phyloP scores from a whole-genome alignment of 129 eudicot species.

The Flaveria brownii region DNA sequence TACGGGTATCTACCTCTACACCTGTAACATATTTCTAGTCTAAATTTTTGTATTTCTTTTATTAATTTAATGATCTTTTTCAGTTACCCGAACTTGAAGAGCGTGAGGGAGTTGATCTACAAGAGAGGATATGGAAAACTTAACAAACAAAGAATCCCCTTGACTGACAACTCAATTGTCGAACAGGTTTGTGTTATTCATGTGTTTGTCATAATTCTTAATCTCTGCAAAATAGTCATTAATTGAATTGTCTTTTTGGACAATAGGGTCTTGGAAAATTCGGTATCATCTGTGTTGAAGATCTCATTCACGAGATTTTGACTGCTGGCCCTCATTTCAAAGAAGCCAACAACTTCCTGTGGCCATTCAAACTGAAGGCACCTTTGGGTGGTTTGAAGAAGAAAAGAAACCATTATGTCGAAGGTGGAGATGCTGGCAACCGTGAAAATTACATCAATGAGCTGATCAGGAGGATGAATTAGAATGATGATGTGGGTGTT shows the following conservation, averaged over 20 bases:
- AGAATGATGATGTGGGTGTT: constrained; percentile 9
- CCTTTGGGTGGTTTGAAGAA: constrained; percentile 62
- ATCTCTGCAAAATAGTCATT: not conserved
- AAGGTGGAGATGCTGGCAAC: constrained; percentile 83
- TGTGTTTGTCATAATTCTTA: not conserved
- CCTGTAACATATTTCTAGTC: not conserved
- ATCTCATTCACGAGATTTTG: constrained; percentile 65
- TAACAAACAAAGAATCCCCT: constrained; percentile 55
- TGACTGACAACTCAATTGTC: constrained; percentile 59
- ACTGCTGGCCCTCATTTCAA: constrained; percentile 72
- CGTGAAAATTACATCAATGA: constrained; percentile 60
- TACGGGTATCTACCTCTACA: constrained; percentile 43
- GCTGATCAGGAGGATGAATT: constrained; percentile 73
- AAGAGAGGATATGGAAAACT: constrained; percentile 71
- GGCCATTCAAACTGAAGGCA: constrained; percentile 14
- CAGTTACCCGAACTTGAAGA: constrained; percentile 69
- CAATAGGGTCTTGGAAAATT: constrained; percentile 57
- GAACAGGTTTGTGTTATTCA: constrained; percentile 48
- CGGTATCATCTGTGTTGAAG: constrained; percentile 62
- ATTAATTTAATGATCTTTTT: not conserved
- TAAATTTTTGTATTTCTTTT: not conserved
- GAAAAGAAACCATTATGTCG: constrained; percentile 72
- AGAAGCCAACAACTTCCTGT: constrained; percentile 45
- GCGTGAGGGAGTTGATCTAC: constrained; percentile 69
- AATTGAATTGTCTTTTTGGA: not conserved